Percentiles rank a stretch among this genome's conserved stretches.
These are phyloP conservation scores for Lepidium aucheri DNA, from an alignment of 345 rosid genomes.

Conservation along the genomic window DNA sequence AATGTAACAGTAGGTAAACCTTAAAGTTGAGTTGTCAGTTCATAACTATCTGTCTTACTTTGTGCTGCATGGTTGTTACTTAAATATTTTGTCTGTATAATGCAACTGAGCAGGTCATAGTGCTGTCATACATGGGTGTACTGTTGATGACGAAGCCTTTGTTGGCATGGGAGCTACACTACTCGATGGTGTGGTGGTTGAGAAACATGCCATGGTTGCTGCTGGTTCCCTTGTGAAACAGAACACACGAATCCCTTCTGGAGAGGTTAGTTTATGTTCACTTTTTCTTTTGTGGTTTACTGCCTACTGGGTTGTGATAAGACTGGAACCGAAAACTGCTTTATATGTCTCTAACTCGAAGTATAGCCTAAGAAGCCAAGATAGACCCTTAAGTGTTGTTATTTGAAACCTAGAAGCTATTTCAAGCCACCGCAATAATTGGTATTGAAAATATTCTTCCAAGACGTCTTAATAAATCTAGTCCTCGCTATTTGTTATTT, in stretches of 20 bases:
- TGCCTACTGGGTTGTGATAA: not conserved
- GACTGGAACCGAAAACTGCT: not conserved
- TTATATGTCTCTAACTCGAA: not conserved
- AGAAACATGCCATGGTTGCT: constrained; percentile 90
- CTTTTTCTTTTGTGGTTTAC: not conserved
- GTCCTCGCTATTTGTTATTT: not conserved
- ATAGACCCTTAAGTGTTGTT: not conserved
- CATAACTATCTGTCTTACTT: not conserved
- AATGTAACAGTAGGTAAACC: constrained; percentile 89
- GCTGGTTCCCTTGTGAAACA: constrained; percentile 89
- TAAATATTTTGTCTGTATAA: not conserved
- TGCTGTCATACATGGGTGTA: constrained; percentile 83
- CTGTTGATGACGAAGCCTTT: constrained; percentile 85
- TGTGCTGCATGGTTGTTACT: not conserved
- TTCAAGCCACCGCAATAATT: not conserved
- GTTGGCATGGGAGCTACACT: constrained; percentile 90
- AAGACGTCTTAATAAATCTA: not conserved
- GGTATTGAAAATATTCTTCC: not conserved
- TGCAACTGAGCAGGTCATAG: constrained; percentile 59
- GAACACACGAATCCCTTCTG: constrained; percentile 70
- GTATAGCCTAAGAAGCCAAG: not conserved
- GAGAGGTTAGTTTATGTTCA: constrained; percentile 51
- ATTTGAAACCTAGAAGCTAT: not conserved
- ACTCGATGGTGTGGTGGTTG: constrained; percentile 79
- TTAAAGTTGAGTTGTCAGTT: not conserved